Conservation (phyloP, 441 rosid species). For the Brassica hybrid region DNA sequence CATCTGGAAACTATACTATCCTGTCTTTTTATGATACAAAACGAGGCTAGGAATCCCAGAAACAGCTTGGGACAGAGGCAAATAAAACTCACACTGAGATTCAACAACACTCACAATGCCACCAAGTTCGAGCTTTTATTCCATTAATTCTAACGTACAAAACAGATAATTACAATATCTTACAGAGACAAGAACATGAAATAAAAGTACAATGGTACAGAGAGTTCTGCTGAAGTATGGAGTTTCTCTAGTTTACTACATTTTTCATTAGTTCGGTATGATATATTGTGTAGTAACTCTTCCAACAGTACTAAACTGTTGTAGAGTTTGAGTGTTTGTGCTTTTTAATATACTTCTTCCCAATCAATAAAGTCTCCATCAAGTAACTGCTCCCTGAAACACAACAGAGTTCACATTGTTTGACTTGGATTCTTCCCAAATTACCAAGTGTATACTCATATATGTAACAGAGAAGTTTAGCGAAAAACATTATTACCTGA, state of each 20-base stretch:
- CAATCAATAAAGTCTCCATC: constrained; percentile 49
- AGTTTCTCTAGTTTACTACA: neutral
- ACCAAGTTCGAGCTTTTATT: constrained; percentile 16
- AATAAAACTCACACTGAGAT: constrained; percentile 9
- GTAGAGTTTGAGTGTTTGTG: neutral
- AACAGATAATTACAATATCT: constrained; percentile 29
- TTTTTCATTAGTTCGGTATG: neutral
- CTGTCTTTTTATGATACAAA: neutral
- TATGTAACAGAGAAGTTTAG: constrained; percentile 2
- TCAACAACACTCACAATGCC: constrained; percentile 14
- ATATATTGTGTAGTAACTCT: neutral
- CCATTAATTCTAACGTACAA: neutral
- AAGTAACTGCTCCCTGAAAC: constrained; percentile 69
- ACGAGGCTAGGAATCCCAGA: too few species aligned
- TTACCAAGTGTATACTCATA: neutral
- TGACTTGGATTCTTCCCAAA: constrained; percentile 16
- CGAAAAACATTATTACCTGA: constrained; percentile 56
- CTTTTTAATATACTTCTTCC: constrained; percentile 40
- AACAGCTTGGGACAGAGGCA: too few species aligned
- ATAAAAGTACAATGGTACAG: constrained; percentile 25
- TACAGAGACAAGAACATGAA: constrained; percentile 7
- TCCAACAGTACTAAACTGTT: neutral
- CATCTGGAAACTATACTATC: neutral
- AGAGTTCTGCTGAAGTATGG: neutral
- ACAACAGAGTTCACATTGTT: constrained; percentile 23